Percentiles rank a stretch among this genome's conserved stretches.
These are phyloP conservation scores for Clathrospora elynae DNA, from an alignment of 2,329 filamentous ascomycete species.

Conservation along the genomic window DNA sequence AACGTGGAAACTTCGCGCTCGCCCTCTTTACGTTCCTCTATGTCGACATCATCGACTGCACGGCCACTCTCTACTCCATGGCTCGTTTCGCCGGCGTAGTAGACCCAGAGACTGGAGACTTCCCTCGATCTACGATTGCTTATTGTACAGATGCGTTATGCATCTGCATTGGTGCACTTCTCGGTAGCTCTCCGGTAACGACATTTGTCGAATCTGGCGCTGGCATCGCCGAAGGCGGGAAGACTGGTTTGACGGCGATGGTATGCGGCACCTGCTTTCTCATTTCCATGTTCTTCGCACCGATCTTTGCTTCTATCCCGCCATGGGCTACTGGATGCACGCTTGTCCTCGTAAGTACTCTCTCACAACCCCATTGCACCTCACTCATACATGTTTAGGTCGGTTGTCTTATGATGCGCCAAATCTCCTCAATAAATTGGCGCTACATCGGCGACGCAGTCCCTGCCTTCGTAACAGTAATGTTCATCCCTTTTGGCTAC, in stretches of 20 bases:
- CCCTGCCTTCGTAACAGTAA: constrained; percentile 81
- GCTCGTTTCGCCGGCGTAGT: constrained; percentile 81
- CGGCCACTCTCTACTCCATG: constrained; percentile 88
- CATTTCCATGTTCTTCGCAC: constrained; percentile 85
- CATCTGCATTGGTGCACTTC: constrained; percentile 78
- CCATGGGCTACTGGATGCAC: constrained; percentile 88
- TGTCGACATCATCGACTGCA: constrained; percentile 87
- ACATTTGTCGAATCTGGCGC: constrained; percentile 87
- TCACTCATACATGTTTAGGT: constrained; percentile 35
- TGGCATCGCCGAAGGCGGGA: constrained; percentile 84
- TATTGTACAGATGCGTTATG: constrained; percentile 83
- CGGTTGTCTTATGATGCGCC: constrained; percentile 77
- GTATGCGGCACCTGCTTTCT: constrained; percentile 82
- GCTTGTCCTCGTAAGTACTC: constrained; percentile 69
- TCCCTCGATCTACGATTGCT: constrained; percentile 81
- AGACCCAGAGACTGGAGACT: constrained; percentile 81
- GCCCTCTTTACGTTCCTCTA: constrained; percentile 90
- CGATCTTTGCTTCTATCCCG: constrained; percentile 87
- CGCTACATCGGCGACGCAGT: constrained; percentile 80
- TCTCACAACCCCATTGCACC: not conserved
- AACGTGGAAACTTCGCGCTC: constrained; percentile 76
- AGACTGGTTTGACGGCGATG: constrained; percentile 80
- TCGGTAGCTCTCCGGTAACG: constrained; percentile 81
- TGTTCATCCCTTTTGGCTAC: constrained; percentile 87
- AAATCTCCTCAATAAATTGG: constrained; percentile 85